Evolutionary conservation across 192 early-diverging fungal species (phyloP), one percentile per base, ranked within the genome.

Genomic region (Coemansia aciculifera): DNA sequence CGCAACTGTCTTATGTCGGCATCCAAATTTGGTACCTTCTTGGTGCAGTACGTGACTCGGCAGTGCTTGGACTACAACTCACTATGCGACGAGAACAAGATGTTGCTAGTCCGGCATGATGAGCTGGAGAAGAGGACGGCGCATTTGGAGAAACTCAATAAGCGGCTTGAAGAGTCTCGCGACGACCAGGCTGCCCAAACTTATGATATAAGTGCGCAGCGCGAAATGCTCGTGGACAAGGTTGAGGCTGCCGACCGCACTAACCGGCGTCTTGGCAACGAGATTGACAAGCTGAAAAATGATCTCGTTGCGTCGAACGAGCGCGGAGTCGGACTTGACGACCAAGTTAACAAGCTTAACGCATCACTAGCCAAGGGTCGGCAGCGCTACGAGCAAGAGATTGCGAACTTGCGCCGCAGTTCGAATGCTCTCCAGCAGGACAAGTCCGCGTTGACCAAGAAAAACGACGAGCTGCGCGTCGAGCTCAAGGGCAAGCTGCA

Each of bases 381-480:
- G 40, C 62, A 69, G 34, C 83, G 87, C 19, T 87, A 86, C 39
- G 90, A 92, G 60, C 86, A 91, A 52, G 90, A 91, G 13, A 85
- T 89, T 63, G 29, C 73, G 1, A 63, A 72, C 21, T 69, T 87
- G 73, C 87, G 90, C 11, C 88, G 85, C 32, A 85, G 81, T 42
- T 52, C 71, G 23, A 78, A 81, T 31, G 68, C 73, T 5, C 59
- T 91, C 13, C 87, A 90, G 64, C 84, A 87, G 60, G 90, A 93
- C 29, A 89, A 88, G 57, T 57, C 71, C 7, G 76, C 85, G 17
- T 67, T 91, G 7, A 8, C 67, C 2, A 86, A 85, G 46, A 79
- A 85, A 39, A 84, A 86, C 10, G 88, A 91, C 17, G 85, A 88
- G 11, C 75, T 92, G 56, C 87, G 78, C 15, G 77, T 68, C 23